These are phyloP conservation scores for Colletotrichum sp. DNA, from an alignment of 2,329 filamentous ascomycete genomes.

Conservation along the genomic window DNA sequence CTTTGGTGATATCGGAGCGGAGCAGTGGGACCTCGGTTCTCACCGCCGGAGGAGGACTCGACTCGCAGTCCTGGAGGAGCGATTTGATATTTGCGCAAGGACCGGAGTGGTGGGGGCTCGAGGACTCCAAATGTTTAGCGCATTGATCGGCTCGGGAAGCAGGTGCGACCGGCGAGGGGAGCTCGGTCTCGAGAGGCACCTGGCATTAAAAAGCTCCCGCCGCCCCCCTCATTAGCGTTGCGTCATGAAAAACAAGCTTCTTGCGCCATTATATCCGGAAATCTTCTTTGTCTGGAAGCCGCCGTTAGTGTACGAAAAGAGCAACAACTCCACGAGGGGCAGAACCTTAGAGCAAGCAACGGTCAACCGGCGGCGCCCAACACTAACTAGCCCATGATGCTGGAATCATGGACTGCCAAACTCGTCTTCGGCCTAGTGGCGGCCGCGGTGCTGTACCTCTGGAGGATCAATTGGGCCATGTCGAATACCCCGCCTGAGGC, in stretches of 20 bases:
- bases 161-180: neutral
- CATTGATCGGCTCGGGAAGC: slow-evolving; percentile 7
- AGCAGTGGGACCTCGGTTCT: neutral
- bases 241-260: slow-evolving; percentile 10
- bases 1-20: neutral
- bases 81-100: slow-evolving; percentile 2
- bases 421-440: neutral
- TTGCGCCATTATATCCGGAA: neutral
- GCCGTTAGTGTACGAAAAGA: neutral
- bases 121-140: neutral
- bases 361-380: neutral
- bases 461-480: slow-evolving; percentile 41
- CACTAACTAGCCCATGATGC: neutral
- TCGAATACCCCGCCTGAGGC: slow-evolving; percentile 38
- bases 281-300: neutral
- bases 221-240: neutral
- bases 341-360: neutral
- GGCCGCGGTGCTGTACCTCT: slow-evolving; percentile 34
- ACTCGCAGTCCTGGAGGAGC: neutral
- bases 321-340: neutral
- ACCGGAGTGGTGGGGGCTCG: neutral
- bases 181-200: neutral
- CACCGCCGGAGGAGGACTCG: neutral
- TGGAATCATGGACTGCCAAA: slow-evolving; percentile 6
- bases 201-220: neutral